Conservation (phyloP, 306 rosid species). For the Malus sieversii region DNA sequence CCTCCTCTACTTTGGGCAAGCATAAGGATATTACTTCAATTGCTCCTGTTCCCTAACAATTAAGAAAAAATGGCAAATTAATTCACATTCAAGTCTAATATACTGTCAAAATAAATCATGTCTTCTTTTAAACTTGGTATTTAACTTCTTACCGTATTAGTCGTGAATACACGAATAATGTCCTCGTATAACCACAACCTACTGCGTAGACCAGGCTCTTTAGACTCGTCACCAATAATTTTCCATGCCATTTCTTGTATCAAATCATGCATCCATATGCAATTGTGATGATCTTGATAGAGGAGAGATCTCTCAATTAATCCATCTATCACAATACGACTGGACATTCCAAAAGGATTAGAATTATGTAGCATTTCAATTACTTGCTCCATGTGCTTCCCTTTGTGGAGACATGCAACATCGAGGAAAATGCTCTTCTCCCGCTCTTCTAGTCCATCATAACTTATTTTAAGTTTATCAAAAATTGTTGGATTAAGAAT, state of each 20-base stretch:
- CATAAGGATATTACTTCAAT: conserved; percentile 1
- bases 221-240: not conserved
- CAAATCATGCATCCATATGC: not conserved
- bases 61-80: not conserved
- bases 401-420: too few species aligned
- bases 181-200: not conserved
- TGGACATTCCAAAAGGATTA: too few species aligned
- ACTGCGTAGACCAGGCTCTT: not conserved
- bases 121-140: not conserved
- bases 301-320: too few species aligned
- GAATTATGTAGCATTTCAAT: too few species aligned
- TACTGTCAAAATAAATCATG: not conserved
- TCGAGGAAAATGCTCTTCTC: too few species aligned
- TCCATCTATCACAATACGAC: too few species aligned
- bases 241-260: conserved; percentile 7
- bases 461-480: too few species aligned
- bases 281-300: too few species aligned
- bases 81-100: not conserved
- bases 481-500: conserved; percentile 4
- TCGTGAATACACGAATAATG: not conserved
- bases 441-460: too few species aligned
- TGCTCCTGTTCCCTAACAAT: not conserved
- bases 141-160: not conserved
- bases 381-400: too few species aligned
- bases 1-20: not conserved